Base-by-base conservation (phyloP, 331 rosid genomes). In the Rhamnella rubrinervis region DNA sequence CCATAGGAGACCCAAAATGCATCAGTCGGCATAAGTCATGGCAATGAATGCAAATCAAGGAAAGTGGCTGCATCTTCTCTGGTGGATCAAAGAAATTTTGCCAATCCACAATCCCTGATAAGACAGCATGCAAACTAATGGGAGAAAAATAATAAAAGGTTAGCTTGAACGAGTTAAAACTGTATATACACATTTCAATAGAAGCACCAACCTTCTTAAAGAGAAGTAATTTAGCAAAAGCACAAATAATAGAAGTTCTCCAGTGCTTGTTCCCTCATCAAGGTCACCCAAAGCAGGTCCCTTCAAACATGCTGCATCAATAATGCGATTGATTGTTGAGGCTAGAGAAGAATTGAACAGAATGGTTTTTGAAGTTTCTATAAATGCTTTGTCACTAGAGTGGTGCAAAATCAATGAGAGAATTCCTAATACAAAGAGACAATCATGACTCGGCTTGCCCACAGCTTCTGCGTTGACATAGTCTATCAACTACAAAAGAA, bases 221-320 rank as follows among this genome's bases (percentile, higher is more conserved):
- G 91, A 85, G 23, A 91, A 91, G 85, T 82, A 91, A 80, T 80
- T 71, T 41, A 90, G 86, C 65, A 91, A 63, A 81, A 93, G 96
- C 47, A 82, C 76, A 67, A 66, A 82, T 65, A 81, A 66, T 75
- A 91, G 71, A 63, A 78, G 71, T 77, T 84, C 81, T 78, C 96
- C 91, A 0, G 49, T 47, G 80, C 76, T 75, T 14, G 92, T 88
- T 76, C 83, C 82, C 75, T 84, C 92, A 38, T 84, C 87, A 26
- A 81, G 80, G 70, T 88, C 98, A 66, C 71, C 73, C 82, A 93
- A 79, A 72, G 95, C 95, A 64, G 92, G 91, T 38, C 97, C 98
- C 74, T 87, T 85, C 63, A 83, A 73, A 72, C 84, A 74, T 44
- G 95, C 91, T 51, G 83, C 85, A 55, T 55, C 57, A 64, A 90